Conservation (phyloP, 2,329 filamentous ascomycete genomes). For the Xylariaceae sp. region DNA sequence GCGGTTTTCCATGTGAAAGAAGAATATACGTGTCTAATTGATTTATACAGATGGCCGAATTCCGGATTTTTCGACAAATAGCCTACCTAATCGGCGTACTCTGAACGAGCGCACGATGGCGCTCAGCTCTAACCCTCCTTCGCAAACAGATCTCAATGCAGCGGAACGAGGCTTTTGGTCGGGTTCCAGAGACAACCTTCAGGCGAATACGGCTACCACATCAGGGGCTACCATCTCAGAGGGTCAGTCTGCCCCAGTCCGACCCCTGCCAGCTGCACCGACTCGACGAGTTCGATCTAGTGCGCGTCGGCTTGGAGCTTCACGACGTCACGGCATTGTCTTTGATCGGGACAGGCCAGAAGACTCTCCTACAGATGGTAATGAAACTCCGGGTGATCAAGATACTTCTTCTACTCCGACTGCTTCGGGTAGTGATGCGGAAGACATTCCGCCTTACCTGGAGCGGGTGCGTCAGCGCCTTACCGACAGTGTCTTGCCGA, state of each 20-base stretch:
- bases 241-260: no score
- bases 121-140: constrained; percentile 6
- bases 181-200: not conserved
- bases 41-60: not conserved
- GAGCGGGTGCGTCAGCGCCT: no score
- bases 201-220: no score
- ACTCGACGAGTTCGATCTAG: not conserved
- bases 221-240: no score
- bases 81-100: not conserved
- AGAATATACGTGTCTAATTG: not conserved
- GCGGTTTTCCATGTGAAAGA: no score
- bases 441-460: no score
- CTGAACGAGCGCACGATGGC: not conserved
- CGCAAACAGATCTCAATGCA: not conserved
- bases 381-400: no score
- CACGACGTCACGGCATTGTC: not conserved
- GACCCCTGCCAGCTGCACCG: not conserved
- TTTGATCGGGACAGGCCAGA: not conserved
- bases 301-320: not conserved
- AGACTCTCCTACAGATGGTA: not conserved
- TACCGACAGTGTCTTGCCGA: no score
- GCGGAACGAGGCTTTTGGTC: not conserved
- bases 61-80: not conserved
- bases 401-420: no score
- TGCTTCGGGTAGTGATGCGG: no score